phyloP scores from a whole-genome alignment of 2,329 filamentous ascomycete genomes.

The Xylariaceae sp. region DNA sequence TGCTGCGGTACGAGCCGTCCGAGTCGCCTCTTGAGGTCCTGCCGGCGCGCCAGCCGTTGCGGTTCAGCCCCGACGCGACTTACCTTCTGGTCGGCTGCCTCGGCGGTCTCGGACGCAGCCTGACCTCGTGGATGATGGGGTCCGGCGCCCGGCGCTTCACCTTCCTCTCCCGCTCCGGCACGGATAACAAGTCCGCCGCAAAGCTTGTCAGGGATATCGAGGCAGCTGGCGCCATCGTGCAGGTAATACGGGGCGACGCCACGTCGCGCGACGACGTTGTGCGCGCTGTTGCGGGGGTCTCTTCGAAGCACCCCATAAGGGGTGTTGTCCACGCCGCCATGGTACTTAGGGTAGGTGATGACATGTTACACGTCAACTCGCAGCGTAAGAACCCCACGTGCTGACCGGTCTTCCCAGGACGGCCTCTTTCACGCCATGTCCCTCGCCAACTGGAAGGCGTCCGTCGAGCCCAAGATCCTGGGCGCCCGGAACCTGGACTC shows the following conservation, averaged over 20 bases:
- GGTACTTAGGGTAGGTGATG: constrained; percentile 11
- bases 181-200: constrained; percentile 18
- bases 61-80: constrained; percentile 12
- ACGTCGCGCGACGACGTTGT: constrained; percentile 3
- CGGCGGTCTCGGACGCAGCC: constrained; percentile 27
- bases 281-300: constrained; percentile 2
- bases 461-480: constrained; percentile 9
- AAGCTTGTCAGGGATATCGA: constrained; percentile 6
- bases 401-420: background rate
- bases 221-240: constrained; percentile 4
- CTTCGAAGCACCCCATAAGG: constrained; percentile 10
- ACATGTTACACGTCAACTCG: background rate
- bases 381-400: background rate
- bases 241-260: constrained; percentile 8
- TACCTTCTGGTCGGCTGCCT: constrained; percentile 31
- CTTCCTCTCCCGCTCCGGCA: constrained; percentile 26
- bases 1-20: constrained; percentile 10
- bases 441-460: constrained; percentile 2
- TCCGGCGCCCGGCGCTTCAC: constrained; percentile 23
- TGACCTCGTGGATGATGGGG: constrained; percentile 27
- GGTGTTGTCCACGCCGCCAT: constrained; percentile 21
- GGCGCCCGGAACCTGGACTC: constrained; percentile 10
- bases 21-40: constrained; percentile 6
- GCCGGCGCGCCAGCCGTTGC: constrained; percentile 3
- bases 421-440: constrained; percentile 10